phyloP scores from a whole-genome alignment of 2,329 filamentous ascomycete species.

The Exutisphaerella laricina region DNA sequence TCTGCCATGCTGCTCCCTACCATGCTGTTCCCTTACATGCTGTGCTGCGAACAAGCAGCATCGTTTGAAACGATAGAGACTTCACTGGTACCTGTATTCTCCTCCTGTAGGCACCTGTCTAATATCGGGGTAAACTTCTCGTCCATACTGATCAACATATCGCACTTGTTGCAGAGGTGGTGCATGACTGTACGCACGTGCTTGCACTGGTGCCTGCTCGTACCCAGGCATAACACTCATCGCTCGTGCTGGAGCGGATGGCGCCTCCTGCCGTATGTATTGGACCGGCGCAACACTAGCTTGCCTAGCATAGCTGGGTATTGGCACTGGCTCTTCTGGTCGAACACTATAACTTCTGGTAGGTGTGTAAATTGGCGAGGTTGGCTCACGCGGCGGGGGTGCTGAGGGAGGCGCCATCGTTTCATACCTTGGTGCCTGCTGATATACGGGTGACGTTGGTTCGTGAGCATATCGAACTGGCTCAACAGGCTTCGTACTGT shows the following conservation, averaged over 20 bases:
- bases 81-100: slow-evolving; percentile 27
- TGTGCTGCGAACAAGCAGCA: too few species aligned
- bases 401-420: slow-evolving; percentile 18
- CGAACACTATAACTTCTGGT: slow-evolving; percentile 31
- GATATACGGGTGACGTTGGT: slow-evolving; percentile 27
- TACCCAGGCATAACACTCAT: slow-evolving; percentile 38
- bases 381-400: slow-evolving; percentile 33
- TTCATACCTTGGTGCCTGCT: slow-evolving; percentile 21
- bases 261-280: slow-evolving; percentile 30
- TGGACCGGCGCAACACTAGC: slow-evolving; percentile 40
- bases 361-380: slow-evolving; percentile 23
- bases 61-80: too few species aligned
- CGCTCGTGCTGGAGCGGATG: slow-evolving; percentile 26
- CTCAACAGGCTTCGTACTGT: slow-evolving; percentile 17
- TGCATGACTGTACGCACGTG: slow-evolving; percentile 17
- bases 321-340: slow-evolving; percentile 50
- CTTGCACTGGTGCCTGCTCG: slow-evolving; percentile 18
- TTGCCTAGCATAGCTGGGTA: slow-evolving; percentile 19
- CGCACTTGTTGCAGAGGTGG: slow-evolving; percentile 24
- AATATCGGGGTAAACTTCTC: slow-evolving; percentile 28
- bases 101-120: slow-evolving; percentile 19
- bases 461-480: slow-evolving; percentile 21
- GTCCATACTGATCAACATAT: slow-evolving; percentile 40
- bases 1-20: too few species aligned
- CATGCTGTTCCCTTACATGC: too few species aligned